phyloP scores from a whole-genome alignment of 1,284 basidiomycete genomes.

The Cryptococcus hybrid region DNA sequence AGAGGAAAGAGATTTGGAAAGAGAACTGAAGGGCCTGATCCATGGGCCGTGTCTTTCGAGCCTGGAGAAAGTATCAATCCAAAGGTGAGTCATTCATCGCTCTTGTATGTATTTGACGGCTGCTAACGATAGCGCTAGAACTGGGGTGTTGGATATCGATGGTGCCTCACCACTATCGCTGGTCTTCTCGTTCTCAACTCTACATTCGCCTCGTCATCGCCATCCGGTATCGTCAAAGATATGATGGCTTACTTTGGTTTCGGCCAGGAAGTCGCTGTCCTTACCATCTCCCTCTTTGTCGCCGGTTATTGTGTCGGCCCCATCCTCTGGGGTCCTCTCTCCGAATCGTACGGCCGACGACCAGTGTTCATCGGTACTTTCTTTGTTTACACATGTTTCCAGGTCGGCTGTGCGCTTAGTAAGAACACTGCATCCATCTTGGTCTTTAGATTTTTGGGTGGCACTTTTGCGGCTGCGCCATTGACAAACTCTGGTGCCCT shows the following conservation, averaged over 20 bases:
- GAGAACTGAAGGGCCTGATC: slow-evolving; percentile 36
- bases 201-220: slow-evolving; percentile 51
- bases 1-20: slow-evolving; percentile 27
- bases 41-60: slow-evolving; percentile 45
- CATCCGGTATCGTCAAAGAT: slow-evolving; percentile 41
- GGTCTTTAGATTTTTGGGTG: slow-evolving; percentile 66
- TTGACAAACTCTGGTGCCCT: slow-evolving; percentile 56
- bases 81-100: slow-evolving; percentile 33
- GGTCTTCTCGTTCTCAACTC: slow-evolving; percentile 68
- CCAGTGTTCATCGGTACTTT: slow-evolving; percentile 68
- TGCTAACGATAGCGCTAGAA: slow-evolving; percentile 50
- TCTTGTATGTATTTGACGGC: background rate
- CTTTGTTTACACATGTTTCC: slow-evolving; percentile 60
- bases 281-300: slow-evolving; percentile 49
- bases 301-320: slow-evolving; percentile 60
- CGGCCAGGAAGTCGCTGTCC: slow-evolving; percentile 56
- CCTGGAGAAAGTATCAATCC: slow-evolving; percentile 46
- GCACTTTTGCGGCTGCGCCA: slow-evolving; percentile 57
- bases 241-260: slow-evolving; percentile 59
- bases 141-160: slow-evolving; percentile 59
- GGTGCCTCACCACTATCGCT: slow-evolving; percentile 63
- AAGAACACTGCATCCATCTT: slow-evolving; percentile 62
- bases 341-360: slow-evolving; percentile 58
- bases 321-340: slow-evolving; percentile 58
- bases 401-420: slow-evolving; percentile 62